Evolutionary conservation across 2,329 filamentous ascomycete genomes (phyloP).

Genomic region (Venturia aucupariae): DNA sequence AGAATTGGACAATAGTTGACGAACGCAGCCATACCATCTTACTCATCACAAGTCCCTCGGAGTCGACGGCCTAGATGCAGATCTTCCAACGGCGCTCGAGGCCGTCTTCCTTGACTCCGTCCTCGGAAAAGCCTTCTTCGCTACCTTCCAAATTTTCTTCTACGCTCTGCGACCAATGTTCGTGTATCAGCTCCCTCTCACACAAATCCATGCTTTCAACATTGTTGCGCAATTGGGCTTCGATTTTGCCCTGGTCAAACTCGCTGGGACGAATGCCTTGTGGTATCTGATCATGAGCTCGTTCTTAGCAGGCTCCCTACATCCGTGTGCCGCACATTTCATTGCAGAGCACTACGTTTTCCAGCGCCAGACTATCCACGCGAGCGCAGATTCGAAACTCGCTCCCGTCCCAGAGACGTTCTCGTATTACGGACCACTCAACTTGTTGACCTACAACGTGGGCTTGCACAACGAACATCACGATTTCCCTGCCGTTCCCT

Average conservation of each 20-base stretch:
- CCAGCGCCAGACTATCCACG: conserved; percentile 23
- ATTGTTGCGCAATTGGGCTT: conserved; percentile 67
- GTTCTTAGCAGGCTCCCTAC: conserved; percentile 86
- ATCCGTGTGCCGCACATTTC: conserved; percentile 94
- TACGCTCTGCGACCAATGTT: conserved; percentile 95
- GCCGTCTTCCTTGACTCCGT: conserved; percentile 90
- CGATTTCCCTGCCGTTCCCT: conserved; percentile 94
- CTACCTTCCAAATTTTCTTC: conserved; percentile 98
- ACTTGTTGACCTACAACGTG: conserved; percentile 92
- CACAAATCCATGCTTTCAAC: conserved; percentile 75
- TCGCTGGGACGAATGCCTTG: conserved; percentile 53
- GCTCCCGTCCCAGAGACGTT: conserved; percentile 76
- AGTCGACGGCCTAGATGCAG: conserved; percentile 90
- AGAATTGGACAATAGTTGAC: background rate
- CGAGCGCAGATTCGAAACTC: conserved; percentile 23
- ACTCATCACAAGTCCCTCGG: conserved; percentile 98
- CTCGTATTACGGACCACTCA: conserved; percentile 90
- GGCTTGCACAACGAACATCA: conserved; percentile 98
- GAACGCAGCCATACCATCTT: conserved; percentile 74
- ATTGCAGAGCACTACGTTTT: conserved; percentile 80
- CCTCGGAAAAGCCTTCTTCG: conserved; percentile 95
- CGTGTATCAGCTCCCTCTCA: conserved; percentile 82
- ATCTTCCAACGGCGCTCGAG: conserved; percentile 86
- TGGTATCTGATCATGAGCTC: conserved; percentile 81
- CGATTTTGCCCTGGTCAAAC: conserved; percentile 58